Conservation (phyloP, 345 rosid genomes). For the Syzygium jambos region DNA sequence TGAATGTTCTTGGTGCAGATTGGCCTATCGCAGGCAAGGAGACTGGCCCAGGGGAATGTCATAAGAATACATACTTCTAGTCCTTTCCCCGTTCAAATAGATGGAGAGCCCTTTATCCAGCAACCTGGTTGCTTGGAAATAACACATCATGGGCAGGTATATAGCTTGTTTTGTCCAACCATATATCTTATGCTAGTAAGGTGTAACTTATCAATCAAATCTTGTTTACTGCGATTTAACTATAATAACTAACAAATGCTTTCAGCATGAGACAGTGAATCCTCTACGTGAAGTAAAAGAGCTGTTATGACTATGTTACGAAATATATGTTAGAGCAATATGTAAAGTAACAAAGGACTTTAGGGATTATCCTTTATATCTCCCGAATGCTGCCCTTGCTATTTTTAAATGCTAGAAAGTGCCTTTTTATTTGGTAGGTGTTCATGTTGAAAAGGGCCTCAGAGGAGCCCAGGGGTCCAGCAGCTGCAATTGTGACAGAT, state of each 20-base stretch:
- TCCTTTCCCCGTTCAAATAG: conserved; percentile 62
- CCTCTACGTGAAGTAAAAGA: neutral
- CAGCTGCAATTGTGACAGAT: conserved; percentile 59
- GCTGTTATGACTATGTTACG: neutral
- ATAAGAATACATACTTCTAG: conserved; percentile 53
- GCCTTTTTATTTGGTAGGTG: conserved; percentile 17
- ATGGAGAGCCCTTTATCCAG: conserved; percentile 66
- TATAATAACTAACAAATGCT: neutral
- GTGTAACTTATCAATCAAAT: neutral
- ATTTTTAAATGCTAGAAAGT: neutral
- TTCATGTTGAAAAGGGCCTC: conserved; percentile 59
- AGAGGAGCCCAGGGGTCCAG: conserved; percentile 61
- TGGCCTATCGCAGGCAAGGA: conserved; percentile 65
- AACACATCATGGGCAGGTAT: conserved; percentile 66
- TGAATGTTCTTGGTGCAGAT: conserved; percentile 15
- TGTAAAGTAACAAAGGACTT: neutral
- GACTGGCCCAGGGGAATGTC: conserved; percentile 53
- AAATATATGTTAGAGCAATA: neutral
- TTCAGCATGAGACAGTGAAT: neutral
- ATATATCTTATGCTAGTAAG: neutral
- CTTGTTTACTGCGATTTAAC: neutral
- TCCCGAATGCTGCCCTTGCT: neutral
- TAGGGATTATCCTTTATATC: neutral
- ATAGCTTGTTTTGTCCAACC: neutral
- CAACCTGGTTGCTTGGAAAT: conserved; percentile 63